Base-by-base conservation (phyloP, 768 basidiomycete species). In the Terana coerulea region DNA sequence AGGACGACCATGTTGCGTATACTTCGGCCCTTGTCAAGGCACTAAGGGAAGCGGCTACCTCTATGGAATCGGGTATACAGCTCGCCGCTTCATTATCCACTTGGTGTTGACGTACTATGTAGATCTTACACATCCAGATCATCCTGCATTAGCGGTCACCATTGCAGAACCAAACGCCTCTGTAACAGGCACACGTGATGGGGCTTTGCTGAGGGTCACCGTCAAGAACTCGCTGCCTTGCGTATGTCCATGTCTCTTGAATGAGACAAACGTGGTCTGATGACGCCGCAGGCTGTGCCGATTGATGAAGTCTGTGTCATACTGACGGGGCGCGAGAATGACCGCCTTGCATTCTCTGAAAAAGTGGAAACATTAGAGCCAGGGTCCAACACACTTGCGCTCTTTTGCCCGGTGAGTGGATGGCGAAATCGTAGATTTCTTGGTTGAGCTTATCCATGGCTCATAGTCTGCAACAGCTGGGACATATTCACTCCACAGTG, bases 161-260 rank as follows among this genome's bases (percentile, higher is more conserved):
- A 67, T 87, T 3, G 59, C 71, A 0, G 55, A 55, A 3, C 63
- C 69, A 10, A 62, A 72, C 44, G 85, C 85, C 0, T 69, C 61
- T 35, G 62, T 78, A 21, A 78, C 79, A 2, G 77, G 78, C n/a
- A 75, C 72, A 2, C 75, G 80, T 55, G 92, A 95, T 64, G 84
- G 85, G 1, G 81, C 75, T 30, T 78, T 70, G 55, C 61, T 95
- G 15, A 69, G 79, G 47, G 75, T 86, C 15, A 71, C 72, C 1
- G 68, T 95, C 25, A 69, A 68, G 28, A 98, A 92, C 61, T 67
- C 68, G 33, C 64, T 95, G 21, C 85, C 90, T 28, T 89, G 90
- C 58, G 94, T 95, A 64, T 66, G 86, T 70, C 30, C 21, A 33
- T 30, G 35, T 30, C 45, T 26, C 10, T 15, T 31, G 22, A 47